Percentiles rank a stretch among this genome's conserved stretches.
phyloP scores from a whole-genome alignment of 345 rosid genomes.

The Pelargonium nanum region DNA sequence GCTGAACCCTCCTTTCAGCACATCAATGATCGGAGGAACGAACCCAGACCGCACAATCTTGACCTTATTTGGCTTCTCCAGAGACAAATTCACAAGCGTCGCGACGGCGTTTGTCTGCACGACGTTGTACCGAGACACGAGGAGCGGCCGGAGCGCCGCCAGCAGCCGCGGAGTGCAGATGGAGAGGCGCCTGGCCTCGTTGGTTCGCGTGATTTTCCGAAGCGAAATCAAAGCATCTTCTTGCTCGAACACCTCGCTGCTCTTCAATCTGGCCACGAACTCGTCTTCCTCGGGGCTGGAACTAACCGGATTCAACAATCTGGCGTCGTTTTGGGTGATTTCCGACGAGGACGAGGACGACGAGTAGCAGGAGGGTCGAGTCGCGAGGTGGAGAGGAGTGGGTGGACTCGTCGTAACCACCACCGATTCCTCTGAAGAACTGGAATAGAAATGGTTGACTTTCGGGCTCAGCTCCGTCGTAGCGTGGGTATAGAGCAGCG shows the following conservation, averaged over 20 bases:
- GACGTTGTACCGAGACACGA: slow-evolving; percentile 45
- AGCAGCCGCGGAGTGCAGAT: slow-evolving; percentile 51
- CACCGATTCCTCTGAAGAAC: slow-evolving; percentile 55
- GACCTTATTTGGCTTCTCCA: slow-evolving; percentile 59
- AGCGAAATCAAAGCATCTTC: slow-evolving; percentile 51
- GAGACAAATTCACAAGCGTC: slow-evolving; percentile 57
- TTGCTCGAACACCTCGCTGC: slow-evolving; percentile 41
- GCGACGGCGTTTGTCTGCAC: slow-evolving; percentile 73
- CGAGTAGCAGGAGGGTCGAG: slow-evolving; percentile 63
- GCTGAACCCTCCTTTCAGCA: slow-evolving; percentile 50
- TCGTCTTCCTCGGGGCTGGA: slow-evolving; percentile 45
- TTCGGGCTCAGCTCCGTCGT: slow-evolving; percentile 40
- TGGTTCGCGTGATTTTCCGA: slow-evolving; percentile 50
- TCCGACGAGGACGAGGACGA: slow-evolving; percentile 43
- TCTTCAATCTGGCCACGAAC: slow-evolving; percentile 31
- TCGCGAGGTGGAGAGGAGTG: slow-evolving; percentile 63
- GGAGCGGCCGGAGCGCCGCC: slow-evolving; percentile 38
- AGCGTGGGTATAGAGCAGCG: slow-evolving; percentile 32
- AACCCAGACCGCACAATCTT: slow-evolving; percentile 63
- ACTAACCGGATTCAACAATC: not conserved
- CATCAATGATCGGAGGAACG: slow-evolving; percentile 54
- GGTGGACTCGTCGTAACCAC: slow-evolving; percentile 38
- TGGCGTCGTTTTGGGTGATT: not conserved
- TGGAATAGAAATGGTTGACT: slow-evolving; percentile 25
- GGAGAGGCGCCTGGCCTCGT: slow-evolving; percentile 33